Conservation (phyloP, 2,329 filamentous ascomycete genomes). For the Cercospora zeina region DNA sequence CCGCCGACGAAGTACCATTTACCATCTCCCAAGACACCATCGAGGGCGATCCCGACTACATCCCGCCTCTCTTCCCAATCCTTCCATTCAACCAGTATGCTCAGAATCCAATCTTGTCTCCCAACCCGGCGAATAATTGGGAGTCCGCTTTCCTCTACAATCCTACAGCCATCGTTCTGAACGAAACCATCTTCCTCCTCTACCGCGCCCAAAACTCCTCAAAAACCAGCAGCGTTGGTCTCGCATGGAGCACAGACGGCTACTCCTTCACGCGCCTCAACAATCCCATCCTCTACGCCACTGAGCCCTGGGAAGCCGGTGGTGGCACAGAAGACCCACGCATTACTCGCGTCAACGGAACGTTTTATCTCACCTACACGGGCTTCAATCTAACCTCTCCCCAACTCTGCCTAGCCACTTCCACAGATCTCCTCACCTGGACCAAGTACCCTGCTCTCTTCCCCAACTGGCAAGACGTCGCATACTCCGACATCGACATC, state of each 20-base stretch:
- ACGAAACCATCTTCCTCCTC: slow-evolving; percentile 40
- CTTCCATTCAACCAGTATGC: slow-evolving; percentile 35
- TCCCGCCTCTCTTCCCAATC: slow-evolving; percentile 35
- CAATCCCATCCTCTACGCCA: slow-evolving; percentile 39
- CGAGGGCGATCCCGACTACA: slow-evolving; percentile 35
- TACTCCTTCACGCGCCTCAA: slow-evolving; percentile 41
- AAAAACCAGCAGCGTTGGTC: slow-evolving; percentile 40
- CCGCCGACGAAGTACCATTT: slow-evolving; percentile 16
- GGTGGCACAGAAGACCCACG: slow-evolving; percentile 44
- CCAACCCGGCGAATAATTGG: slow-evolving; percentile 31
- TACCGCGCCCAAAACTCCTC: slow-evolving; percentile 43
- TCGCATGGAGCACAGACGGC: slow-evolving; percentile 44
- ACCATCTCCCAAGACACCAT: slow-evolving; percentile 22
- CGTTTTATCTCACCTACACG: slow-evolving; percentile 45
- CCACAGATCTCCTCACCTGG: slow-evolving; percentile 42
- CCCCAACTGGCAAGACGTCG: slow-evolving; percentile 34
- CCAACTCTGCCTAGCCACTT: slow-evolving; percentile 43
- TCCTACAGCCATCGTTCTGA: slow-evolving; percentile 37
- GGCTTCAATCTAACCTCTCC: slow-evolving; percentile 39
- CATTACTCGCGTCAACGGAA: slow-evolving; percentile 42
- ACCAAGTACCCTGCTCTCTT: slow-evolving; percentile 39
- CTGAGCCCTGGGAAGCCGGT: slow-evolving; percentile 39
- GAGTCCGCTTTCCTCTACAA: slow-evolving; percentile 40
- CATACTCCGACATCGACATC: slow-evolving; percentile 29
- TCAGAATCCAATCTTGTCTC: slow-evolving; percentile 32